Base-by-base conservation (phyloP, 2,329 filamentous ascomycete genomes). In the Ophiosphaerella narmari region DNA sequence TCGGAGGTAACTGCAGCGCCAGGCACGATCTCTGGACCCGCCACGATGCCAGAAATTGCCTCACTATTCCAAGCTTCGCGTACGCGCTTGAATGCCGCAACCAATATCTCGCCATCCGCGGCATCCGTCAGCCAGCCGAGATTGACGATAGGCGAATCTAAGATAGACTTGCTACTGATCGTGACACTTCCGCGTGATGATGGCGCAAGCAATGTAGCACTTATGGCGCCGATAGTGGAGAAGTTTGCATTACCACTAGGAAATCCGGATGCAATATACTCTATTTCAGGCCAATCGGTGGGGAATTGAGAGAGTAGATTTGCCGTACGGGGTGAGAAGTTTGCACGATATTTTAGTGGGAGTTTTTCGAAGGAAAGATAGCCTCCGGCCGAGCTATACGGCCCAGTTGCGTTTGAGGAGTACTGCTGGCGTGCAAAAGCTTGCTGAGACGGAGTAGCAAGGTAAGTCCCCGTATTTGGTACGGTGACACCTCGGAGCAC, bases 101-200 rank as follows among this genome's bases (percentile, higher is more conserved):
- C 41, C 0, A 65, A 68, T 1, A 75, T 33, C 13, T 67, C 61
- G 21, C 63, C 46, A 41, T 76, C 74, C 1, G 57, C 53, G 0
- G 57, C 50, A 18, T 68, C 44, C 4, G 66, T 70, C 4, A 76
- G 59, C 72, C 72, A 75, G 26, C 64, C 63, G 0, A 72, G 68
- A 33, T 74, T 58, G 32, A 77, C 62, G 13, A 67, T 26, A 0
- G 75, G 74, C 0, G 55, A 47, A 21, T 62, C 62, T 1, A 62
- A 66, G 35, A 68, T 58, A 13, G 62, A 43, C 7, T 1, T 62
- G 41, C 26, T 75, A 66, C 2, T 64, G 63, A 6, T 67, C 71
- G 37, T 72, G 72, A 34, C 72, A 58, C 18, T 60, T 62, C 12
- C 60, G 55, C 14, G 63, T 57, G 11, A 63, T 59, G 4, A 67